Percentiles rank a stretch among this genome's conserved stretches.
Evolutionary conservation across 768 basidiomycete genomes (phyloP).

Genomic region (Glaciozyma antarctica): DNA sequence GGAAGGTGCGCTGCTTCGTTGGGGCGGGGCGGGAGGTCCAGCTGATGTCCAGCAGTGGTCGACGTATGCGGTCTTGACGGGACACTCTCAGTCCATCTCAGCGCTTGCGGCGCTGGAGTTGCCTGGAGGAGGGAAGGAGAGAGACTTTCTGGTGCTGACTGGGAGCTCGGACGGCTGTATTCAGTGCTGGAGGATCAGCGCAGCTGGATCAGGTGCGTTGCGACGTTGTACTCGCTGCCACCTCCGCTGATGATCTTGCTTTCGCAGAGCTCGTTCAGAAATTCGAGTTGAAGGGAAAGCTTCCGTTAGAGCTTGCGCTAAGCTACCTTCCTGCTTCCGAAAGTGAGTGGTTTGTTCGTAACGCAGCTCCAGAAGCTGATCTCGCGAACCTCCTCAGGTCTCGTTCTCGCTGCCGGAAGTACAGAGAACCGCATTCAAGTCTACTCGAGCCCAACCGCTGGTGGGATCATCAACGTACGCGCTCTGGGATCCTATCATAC

Average conservation of each 20-base stretch:
- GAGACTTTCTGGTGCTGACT: slow-evolving; percentile 49
- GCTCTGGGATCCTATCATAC: slow-evolving; percentile 49
- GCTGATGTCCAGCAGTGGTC: slow-evolving; percentile 50
- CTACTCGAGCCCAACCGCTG: slow-evolving; percentile 56
- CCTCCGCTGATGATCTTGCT: slow-evolving; percentile 22
- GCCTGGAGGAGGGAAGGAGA: background rate
- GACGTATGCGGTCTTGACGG: slow-evolving; percentile 44
- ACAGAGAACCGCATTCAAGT: slow-evolving; percentile 73
- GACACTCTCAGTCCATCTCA: slow-evolving; percentile 63
- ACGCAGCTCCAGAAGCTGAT: background rate
- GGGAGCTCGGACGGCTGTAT: slow-evolving; percentile 74
- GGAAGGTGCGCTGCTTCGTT: background rate
- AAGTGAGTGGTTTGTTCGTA: slow-evolving; percentile 45
- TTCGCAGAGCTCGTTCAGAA: slow-evolving; percentile 45
- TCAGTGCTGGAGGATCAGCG: slow-evolving; percentile 57
- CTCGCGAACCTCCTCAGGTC: slow-evolving; percentile 39
- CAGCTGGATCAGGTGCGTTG: slow-evolving; percentile 28
- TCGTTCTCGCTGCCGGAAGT: slow-evolving; percentile 66
- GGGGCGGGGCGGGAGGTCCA: background rate
- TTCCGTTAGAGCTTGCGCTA: slow-evolving; percentile 63
- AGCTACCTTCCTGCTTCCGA: slow-evolving; percentile 56
- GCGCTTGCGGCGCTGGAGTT: slow-evolving; percentile 49
- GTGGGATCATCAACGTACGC: slow-evolving; percentile 42
- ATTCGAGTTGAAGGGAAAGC: slow-evolving; percentile 57
- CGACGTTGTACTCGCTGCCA: slow-evolving; percentile 37